Evolutionary conservation across 768 basidiomycete genomes (phyloP), one percentile per base, ranked within the genome.

Genomic region (Auriscalpium orientale): DNA sequence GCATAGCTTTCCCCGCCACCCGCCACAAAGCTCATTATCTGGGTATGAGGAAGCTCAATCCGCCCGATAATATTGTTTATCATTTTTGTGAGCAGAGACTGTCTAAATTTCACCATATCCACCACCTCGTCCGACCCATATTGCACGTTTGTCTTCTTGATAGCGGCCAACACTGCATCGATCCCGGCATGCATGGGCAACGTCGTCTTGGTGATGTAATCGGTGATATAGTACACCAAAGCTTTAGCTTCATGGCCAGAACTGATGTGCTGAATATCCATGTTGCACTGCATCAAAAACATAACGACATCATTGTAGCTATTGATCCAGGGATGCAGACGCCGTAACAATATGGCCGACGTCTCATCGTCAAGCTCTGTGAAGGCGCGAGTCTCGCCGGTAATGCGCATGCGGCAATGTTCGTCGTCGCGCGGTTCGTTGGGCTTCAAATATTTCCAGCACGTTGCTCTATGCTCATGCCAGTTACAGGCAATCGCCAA

Each of bases 121-220:
- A n/a, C 11, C 11, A 10, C 40, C 11, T 43, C 40, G 40, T 10
- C 10, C 11, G 10, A 10, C 40, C 40, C 11, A n/a, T n/a, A n/a
- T n/a, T n/a, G n/a, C n/a, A n/a, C n/a, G n/a, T 43, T 43, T n/a
- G 40, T 43, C n/a, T 43, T 43, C 40, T n/a, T 10, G n/a, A 43
- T 43, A 43, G 40, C 40, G 11, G 40, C 40, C 40, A 43, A 43
- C 40, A 43, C 40, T 10, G 40, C 40, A 10, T 43, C 11, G 40
- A 43, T n/a, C 10, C 40, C 71, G 1, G 75, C 71, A 62, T 79
- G 73, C 0, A 69, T 58, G 38, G 75, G 74, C 8, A 79, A 54
- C 44, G 72, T 68, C 0, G 70, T 52, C 53, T 80, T 80, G 1
- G 76, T 72, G 16, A 79, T 77, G 50, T 80, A 79, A 53, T 79